Conservation (phyloP, 179 eudicot species). For the Amaranthus tricolor region DNA sequence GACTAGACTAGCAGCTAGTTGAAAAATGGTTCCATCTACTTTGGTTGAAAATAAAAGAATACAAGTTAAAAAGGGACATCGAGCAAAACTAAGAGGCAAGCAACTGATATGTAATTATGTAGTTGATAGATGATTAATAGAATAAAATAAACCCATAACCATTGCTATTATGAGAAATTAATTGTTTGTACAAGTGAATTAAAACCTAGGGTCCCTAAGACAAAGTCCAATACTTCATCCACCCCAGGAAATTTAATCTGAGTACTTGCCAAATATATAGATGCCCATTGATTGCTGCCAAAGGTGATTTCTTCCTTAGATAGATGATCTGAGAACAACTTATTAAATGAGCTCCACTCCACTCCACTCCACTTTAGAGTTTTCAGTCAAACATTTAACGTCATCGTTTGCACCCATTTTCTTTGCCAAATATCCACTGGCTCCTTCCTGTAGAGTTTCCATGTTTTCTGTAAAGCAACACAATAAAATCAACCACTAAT, state of each 20-base stretch:
- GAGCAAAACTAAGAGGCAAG: neutral
- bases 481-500: neutral
- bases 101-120: too few species aligned
- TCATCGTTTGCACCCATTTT: constrained; percentile 49
- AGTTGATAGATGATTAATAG: neutral
- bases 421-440: constrained; percentile 86
- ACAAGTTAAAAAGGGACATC: neutral
- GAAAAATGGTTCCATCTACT: neutral
- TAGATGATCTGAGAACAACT: constrained; percentile 56
- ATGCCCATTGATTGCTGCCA: constrained; percentile 91
- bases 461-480: neutral
- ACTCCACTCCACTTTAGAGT: constrained; percentile 51
- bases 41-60: neutral
- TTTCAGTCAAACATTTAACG: constrained; percentile 33
- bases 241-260: constrained; percentile 92
- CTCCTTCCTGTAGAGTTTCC: constrained; percentile 89
- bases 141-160: neutral
- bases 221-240: constrained; percentile 57
- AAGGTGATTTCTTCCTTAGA: constrained; percentile 52
- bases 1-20: neutral
- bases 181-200: neutral
- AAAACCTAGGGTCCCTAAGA: neutral
- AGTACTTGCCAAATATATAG: constrained; percentile 97
- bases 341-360: constrained; percentile 86
- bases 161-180: too few species aligned